Conservation (phyloP, 2,329 filamentous ascomycete species). For the Ophiosphaerella korrae region DNA sequence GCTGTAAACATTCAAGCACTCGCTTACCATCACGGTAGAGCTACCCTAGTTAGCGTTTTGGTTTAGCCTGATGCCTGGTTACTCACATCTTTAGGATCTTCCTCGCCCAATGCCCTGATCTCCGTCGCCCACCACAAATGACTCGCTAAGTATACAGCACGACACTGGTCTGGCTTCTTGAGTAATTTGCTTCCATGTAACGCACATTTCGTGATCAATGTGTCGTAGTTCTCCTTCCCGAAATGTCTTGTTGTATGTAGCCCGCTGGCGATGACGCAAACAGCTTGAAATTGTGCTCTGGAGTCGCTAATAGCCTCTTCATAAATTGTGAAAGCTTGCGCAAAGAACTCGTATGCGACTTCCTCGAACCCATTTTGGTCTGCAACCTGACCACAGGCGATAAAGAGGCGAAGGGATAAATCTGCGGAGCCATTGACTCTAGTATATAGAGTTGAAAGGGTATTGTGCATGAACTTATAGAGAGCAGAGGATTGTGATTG, state of each 20-base stretch:
- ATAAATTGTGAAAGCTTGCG: conserved; percentile 97
- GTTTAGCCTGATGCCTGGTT: conserved; percentile 2
- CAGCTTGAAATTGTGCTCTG: conserved; percentile 95
- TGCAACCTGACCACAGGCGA: conserved; percentile 88
- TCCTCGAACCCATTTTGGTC: conserved; percentile 93
- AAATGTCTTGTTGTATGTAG: conserved; percentile 90
- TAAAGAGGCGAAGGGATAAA: conserved; percentile 85
- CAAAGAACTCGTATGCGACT: conserved; percentile 97
- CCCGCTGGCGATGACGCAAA: conserved; percentile 89
- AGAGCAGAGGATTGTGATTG: conserved; percentile 75
- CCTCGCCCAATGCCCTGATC: conserved; percentile 74
- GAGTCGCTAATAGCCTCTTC: conserved; percentile 96
- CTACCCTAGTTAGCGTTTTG: conserved; percentile 40
- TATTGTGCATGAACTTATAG: conserved; percentile 94
- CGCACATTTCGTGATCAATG: conserved; percentile 95
- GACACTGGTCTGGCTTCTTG: conserved; percentile 97
- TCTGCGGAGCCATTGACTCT: conserved; percentile 87
- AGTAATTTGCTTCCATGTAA: conserved; percentile 95
- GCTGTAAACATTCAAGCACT: conserved; percentile 93
- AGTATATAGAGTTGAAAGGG: conserved; percentile 83
- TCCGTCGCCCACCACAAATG: conserved; percentile 98
- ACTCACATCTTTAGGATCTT: conserved; percentile 78
- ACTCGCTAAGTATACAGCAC: conserved; percentile 93
- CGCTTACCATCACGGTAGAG: conserved; percentile 97
- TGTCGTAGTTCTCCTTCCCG: conserved; percentile 97